These are phyloP conservation scores for Ophiostoma angusticollis DNA, from an alignment of 2,329 filamentous ascomycete species.

Conservation along the genomic window DNA sequence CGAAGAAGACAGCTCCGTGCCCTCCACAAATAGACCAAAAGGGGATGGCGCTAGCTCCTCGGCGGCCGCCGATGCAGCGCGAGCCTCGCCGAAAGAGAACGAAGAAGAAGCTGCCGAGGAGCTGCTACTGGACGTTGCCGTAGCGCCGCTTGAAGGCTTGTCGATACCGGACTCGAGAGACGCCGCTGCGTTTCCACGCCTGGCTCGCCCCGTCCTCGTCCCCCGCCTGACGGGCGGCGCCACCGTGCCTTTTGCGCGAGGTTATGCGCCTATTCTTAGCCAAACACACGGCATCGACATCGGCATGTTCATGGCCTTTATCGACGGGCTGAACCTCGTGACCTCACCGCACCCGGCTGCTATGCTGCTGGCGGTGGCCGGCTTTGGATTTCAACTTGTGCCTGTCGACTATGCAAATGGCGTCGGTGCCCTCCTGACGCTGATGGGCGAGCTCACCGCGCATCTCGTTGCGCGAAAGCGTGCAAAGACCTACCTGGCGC, in stretches of 20 bases:
- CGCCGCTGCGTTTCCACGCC: background rate
- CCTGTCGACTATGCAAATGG: conserved; percentile 20
- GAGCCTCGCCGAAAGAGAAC: no score
- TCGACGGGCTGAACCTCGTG: conserved; percentile 25
- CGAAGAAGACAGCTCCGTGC: no score
- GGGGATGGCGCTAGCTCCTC: no score
- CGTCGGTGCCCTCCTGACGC: conserved; percentile 15
- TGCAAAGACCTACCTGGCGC: conserved; percentile 18
- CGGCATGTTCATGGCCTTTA: conserved; percentile 20
- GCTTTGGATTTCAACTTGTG: conserved; percentile 17
- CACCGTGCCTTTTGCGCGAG: conserved; percentile 18
- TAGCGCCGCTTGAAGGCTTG: background rate
- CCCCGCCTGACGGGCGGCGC: background rate
- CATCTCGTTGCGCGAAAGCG: conserved; percentile 18
- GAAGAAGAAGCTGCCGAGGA: conserved; percentile 1
- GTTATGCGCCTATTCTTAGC: conserved; percentile 15
- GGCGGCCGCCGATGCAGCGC: no score
- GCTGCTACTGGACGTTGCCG: conserved; percentile 3
- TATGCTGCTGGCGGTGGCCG: conserved; percentile 16
- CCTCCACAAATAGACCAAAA: no score
- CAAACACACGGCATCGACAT: conserved; percentile 15
- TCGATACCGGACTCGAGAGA: background rate
- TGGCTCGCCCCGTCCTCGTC: conserved; percentile 1
- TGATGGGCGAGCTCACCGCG: conserved; percentile 14
- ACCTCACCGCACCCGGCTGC: conserved; percentile 20